phyloP scores from a whole-genome alignment of 352 stramenopile genomes.

The Pythium coloratum region DNA sequence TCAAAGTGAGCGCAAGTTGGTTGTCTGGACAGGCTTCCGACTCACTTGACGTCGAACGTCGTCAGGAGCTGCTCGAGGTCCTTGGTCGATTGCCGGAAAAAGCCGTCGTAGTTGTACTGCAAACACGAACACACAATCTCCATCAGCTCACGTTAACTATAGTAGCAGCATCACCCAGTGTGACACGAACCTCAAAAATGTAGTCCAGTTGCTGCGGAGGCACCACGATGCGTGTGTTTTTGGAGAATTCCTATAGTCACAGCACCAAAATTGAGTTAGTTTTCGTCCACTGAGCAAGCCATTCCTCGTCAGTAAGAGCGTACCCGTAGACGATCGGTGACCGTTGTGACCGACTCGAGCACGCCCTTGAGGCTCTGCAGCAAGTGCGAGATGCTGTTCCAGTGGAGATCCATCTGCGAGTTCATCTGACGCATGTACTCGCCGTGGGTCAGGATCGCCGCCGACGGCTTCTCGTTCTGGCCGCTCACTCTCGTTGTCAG shows the following conservation, averaged over 20 bases:
- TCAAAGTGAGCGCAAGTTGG: background rate
- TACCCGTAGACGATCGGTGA: conserved; percentile 68
- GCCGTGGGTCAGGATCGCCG: conserved; percentile 77
- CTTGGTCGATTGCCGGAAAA: conserved; percentile 77
- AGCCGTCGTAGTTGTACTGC: conserved; percentile 85
- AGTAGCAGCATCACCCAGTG: background rate
- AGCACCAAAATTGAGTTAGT: background rate
- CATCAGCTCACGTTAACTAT: background rate
- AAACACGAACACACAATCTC: conserved; percentile 12
- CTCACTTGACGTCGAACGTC: conserved; percentile 51
- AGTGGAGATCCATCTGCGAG: conserved; percentile 84
- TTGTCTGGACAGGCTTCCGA: background rate
- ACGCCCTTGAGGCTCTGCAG: conserved; percentile 79
- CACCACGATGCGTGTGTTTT: conserved; percentile 66
- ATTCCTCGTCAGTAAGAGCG: conserved; percentile 14
- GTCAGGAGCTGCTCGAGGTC: conserved; percentile 66
- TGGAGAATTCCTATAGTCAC: conserved; percentile 57
- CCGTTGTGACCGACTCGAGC: conserved; percentile 58
- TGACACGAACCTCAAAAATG: conserved; percentile 80
- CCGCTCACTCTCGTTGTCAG: conserved; percentile 69
- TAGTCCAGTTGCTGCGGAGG: conserved; percentile 82
- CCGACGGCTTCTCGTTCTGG: conserved; percentile 44
- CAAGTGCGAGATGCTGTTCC: conserved; percentile 83
- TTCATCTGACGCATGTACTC: conserved; percentile 89
- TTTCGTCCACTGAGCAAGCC: too few relatives aligned